Base-by-base conservation (phyloP, 176 grass and related monocot genomes). In the Avena eriantha region DNA sequence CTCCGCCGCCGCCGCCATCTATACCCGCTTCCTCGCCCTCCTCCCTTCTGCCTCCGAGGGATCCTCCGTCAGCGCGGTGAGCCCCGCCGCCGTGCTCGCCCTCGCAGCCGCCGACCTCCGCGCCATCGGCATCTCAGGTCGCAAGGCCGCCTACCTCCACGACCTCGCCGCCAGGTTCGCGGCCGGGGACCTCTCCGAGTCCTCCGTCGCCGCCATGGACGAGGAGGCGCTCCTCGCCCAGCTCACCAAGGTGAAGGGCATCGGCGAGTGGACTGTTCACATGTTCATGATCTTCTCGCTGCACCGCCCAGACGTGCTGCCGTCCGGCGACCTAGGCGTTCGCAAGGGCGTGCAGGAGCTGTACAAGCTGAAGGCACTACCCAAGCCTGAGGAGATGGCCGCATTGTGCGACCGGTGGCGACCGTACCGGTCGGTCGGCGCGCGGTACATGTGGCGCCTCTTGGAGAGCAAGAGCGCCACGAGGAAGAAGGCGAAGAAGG, bases 261-360 rank as follows among this genome's bases (percentile, higher is more conserved):
- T 94, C 21, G 90, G 89, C 33, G 89, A 86, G 66, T 94, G 93
- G 93, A 92, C 87, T 4, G 88, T 92, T 34, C 87, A 94, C 85
- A 94, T 94, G 93, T 94, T 94, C 87, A 94, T 94, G 93, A 88
- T 94, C 67, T 94, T 92, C 82, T 94, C 93, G 33, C 82, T 92
- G 51, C 93, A 92, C 78, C 93, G 87, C 64, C 93, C 93, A 19
- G 87, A 94, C 26, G 87, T 92, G 78, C 90, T 94, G 36, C 93
- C 93, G 0, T 89, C 76, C 59, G 85, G 90, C 23, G 93, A 94
- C 79, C 90, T 94, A 14, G 90, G 90, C 58, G 85, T 94, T 29
- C 93, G 93, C 34, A 94, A 94, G 87, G 93, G 93, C 23, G 93
- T 94, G 48, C 92, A 91, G 81, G 82, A 87, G 55, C 50, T 91